Conservation (phyloP, 192 early-diverging fungal genomes). For the Pecoramyces ruminantium region DNA sequence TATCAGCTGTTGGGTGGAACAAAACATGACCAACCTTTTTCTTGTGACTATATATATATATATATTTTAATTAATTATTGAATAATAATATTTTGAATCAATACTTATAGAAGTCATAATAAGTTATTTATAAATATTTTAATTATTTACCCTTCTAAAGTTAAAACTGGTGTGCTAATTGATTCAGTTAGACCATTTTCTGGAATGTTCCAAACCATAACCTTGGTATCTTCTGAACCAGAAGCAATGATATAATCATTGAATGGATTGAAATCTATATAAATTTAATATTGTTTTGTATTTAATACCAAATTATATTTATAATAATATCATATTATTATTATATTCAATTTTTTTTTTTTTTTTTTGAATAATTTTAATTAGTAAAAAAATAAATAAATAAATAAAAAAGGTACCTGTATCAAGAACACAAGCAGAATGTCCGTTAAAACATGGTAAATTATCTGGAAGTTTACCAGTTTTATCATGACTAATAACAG, state of each 20-base stretch:
- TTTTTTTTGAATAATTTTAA: too few species aligned
- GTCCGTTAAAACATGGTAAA: constrained; percentile 77
- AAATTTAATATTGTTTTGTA: too few species aligned
- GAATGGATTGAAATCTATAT: constrained; percentile 78
- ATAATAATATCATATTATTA: too few species aligned
- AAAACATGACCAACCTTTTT: constrained; percentile 87
- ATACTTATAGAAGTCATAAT: too few species aligned
- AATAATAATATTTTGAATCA: too few species aligned
- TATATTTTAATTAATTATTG: too few species aligned
- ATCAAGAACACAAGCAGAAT: constrained; percentile 85
- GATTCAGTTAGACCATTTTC: constrained; percentile 49
- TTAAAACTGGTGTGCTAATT: constrained; percentile 57
- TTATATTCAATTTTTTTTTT: too few species aligned
- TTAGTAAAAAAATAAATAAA: too few species aligned
- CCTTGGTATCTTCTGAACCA: constrained; percentile 52
- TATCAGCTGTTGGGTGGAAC: constrained; percentile 92
- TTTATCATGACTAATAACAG: constrained; percentile 65
- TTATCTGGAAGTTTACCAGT: constrained; percentile 74
- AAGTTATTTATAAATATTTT: too few species aligned
- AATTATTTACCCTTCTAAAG: constrained; percentile 59
- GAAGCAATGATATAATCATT: constrained; percentile 92
- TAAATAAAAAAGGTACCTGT: constrained; percentile 26
- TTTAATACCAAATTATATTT: too few species aligned
- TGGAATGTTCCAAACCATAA: constrained; percentile 92
- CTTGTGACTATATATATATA: background rate